Evolutionary conservation across 2,329 filamentous ascomycete genomes (phyloP), one percentile per base, ranked within the genome.

Genomic region (Ustulina deusta): DNA sequence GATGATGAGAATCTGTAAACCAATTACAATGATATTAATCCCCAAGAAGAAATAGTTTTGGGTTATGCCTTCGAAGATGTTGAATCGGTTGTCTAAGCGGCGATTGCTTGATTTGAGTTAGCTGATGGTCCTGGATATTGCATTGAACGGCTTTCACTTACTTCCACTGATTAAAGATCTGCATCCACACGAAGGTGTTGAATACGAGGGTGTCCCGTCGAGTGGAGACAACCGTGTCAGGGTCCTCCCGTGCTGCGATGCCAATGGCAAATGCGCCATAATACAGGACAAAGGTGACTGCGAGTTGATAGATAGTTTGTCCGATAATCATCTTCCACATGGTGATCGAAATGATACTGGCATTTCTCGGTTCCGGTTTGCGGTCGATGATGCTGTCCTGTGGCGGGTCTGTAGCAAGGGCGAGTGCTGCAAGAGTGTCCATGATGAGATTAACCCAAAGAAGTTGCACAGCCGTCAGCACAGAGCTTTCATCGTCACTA

Each of bases 281-380:
- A 82, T 94, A 94, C 27, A 97, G 86, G 69, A 95, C 84, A 72
- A 97, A 91, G 0, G 94, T 89, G 56, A 89, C 87, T 25, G 90
- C 88, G 4, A 98, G 88, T 79, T 98, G 94, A 79, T 96, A 98
- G 65, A 97, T 85, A 1, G 94, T 89, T 79, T 98, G 94, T 2
- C 94, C 95, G 51, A 97, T 86, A 69, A 98, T 97, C 95, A 98
- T 98, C 85, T 98, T 98, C 95, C 95, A 97, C 95, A 98, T 98
- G 20, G 91, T 94, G 38, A 91, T 84, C 1, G 94, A 97, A 74
- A 98, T 96, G 69, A 89, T 88, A 48, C 84, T 83, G 3, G 86
- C 78, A 27, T 84, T 85, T 75, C 86, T 86, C 66, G 81, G 84
- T 75, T 89, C 87, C 0, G 87, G 87, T 79, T 93, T 94, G 63